Evolutionary conservation across 768 basidiomycete genomes (phyloP), one percentile per base, ranked within the genome.

Genomic region (Boletus rex-veris): DNA sequence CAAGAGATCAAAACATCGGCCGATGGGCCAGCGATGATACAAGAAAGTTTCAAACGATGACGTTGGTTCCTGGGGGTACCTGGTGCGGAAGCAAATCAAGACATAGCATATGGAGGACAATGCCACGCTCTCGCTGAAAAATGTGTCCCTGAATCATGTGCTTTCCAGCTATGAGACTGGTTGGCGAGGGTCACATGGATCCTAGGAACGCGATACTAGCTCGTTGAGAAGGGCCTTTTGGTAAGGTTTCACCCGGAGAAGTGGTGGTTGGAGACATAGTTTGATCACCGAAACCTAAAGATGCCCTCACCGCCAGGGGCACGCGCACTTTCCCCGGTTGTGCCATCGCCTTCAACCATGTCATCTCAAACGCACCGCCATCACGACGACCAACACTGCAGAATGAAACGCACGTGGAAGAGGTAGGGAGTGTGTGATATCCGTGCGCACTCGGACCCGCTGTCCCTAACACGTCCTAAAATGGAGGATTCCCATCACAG

Each of bases 361-460:
- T 52, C 15, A 35, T 48, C 56, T 15, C 50, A 50, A 26, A 28
- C 26, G 19, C 41, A 18, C 52, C 42, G 30, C n/a, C 37, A 45
- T 55, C 48, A 59, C 26, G 47, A 28, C 35, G 47, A 21, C 43
- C 7, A 38, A 21, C 37, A 52, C 28, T 14, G 52, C 35, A 52
- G 42, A 52, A 55, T 60, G 59, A 60, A 59, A 53, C 14, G 33
- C 59, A 57, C 52, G 52, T 60, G 51, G 49, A 53, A 47, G 16
- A 30, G 33, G 8, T 3, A 10, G 3, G 11, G 31, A 6, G 28
- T 24, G 30, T 31, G 54, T 40, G 8, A 12, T 12, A 9, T 24
- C 38, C 37, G 37, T 45, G 26, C 15, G n/a, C n/a, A 7, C 16
- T 60, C 62, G 52, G 62, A n/a, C 30, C 62, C 62, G 58, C 24